Percentiles rank a stretch among this genome's conserved stretches.
Evolutionary conservation across 208 protist genomes (phyloP).

Genomic region (Porcisia hertigi): DNA sequence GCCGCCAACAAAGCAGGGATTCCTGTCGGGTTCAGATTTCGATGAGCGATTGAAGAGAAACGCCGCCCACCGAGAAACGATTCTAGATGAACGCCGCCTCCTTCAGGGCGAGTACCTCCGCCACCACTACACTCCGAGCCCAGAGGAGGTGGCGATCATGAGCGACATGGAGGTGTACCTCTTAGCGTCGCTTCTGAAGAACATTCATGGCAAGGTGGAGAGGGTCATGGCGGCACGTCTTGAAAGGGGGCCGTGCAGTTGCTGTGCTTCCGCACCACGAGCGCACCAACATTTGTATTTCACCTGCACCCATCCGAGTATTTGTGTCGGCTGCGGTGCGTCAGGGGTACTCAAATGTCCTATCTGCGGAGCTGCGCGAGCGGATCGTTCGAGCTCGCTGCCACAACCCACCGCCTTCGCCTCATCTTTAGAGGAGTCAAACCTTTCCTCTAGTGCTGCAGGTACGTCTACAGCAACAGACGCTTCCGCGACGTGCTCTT

Average conservation of each 20-base stretch:
- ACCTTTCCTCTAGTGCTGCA: background rate
- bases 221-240: constrained; percentile 45
- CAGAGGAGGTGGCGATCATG: constrained; percentile 70
- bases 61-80: background rate
- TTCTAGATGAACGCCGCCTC: constrained; percentile 40
- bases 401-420: too few species aligned
- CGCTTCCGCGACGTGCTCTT: background rate
- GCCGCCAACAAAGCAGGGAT: too few species aligned
- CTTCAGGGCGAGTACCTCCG: constrained; percentile 50
- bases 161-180: constrained; percentile 75
- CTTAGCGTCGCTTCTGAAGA: constrained; percentile 36
- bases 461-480: background rate
- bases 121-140: constrained; percentile 60
- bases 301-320: constrained; percentile 36
- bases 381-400: background rate
- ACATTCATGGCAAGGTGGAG: constrained; percentile 39
- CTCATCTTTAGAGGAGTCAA: background rate
- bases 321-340: constrained; percentile 40
- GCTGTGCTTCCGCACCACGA: constrained; percentile 18
- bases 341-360: constrained; percentile 40
- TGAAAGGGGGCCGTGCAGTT: constrained; percentile 45
- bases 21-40: too few species aligned
- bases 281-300: constrained; percentile 22
- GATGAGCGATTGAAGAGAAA: background rate
- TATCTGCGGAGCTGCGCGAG: constrained; percentile 45